Evolutionary conservation across 805 yeast genomes (phyloP), one percentile per base, ranked within the genome.

Genomic region (Wickerhamomyces sydowiorum): DNA sequence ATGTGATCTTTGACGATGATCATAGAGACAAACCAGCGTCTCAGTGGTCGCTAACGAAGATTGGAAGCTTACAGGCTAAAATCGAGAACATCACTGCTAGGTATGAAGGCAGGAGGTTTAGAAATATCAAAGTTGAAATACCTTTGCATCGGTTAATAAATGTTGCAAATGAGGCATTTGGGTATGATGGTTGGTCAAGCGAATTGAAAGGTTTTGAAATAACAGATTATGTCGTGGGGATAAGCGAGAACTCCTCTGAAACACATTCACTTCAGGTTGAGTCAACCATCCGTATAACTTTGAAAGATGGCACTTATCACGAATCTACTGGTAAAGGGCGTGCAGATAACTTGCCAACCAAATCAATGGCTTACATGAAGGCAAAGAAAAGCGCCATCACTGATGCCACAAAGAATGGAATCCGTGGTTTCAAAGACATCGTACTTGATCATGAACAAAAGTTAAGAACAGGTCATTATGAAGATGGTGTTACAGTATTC

Each of bases 361-460:
- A 77, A 56, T 82, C 83, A 2, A 75, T 76, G 65, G 91, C 95
- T 0, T 82, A 75, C 57, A 87, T 79, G 41, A 88, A 86, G 56
- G 84, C 95, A 43, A 81, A 79, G 58, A 86, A 87, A 53, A 93
- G 85, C 53, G 93, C 96, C 1, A 75, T 82, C n/a, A 84, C 90
- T 0, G 90, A 86, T 59, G 96, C 86, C 0, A 62, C 84, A 43
- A 89, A 88, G 61, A 69, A 93, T 38, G 82, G 91, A 13, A 66
- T 90, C 40, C 67, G 95, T 47, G 80, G 83, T 48, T 86, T 88
- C 55, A 96, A 95, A 30, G 77, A 82, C 50, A 80, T 86, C 2
- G 51, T 67, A 4, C 20, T 53, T 12, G 60, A 58, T 3, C 67
- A 68, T 41, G 71, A 66, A 39, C 41, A 42, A 2, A 64, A 57